These are phyloP conservation scores for Dioscorea dumetorum DNA, from an alignment of 106 monocot genomes.

Conservation along the genomic window DNA sequence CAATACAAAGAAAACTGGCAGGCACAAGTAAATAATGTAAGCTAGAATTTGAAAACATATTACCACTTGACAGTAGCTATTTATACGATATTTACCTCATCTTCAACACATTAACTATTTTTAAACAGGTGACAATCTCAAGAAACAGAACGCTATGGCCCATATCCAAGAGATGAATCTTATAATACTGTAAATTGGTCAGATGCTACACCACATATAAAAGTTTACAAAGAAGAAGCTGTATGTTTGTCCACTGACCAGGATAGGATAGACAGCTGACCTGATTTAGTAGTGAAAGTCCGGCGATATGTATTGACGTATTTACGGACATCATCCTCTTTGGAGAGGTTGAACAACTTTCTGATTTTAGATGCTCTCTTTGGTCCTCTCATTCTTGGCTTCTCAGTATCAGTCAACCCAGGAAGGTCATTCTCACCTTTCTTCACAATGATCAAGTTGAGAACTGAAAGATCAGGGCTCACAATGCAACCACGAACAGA, in stretches of 20 bases:
- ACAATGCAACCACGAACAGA: conserved; percentile 55
- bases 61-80: no score
- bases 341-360: conserved; percentile 57
- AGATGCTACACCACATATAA: no score
- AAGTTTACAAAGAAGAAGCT: no score
- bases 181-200: no score
- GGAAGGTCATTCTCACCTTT: conserved; percentile 59
- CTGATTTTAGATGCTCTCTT: conserved; percentile 63
- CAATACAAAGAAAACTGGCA: no score
- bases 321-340: conserved; percentile 56
- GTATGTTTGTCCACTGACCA: not conserved
- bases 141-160: no score
- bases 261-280: conserved; percentile 1
- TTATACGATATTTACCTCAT: no score
- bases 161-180: no score
- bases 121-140: no score
- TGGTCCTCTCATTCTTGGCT: conserved; percentile 61
- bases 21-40: no score
- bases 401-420: conserved; percentile 54
- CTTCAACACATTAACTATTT: no score
- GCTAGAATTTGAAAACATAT: no score
- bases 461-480: conserved; percentile 38
- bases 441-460: conserved; percentile 47
- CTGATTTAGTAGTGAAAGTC: conserved; percentile 26
- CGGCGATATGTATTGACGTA: conserved; percentile 50